Percentiles rank a stretch among this genome's conserved stretches.
Evolutionary conservation across 2,329 filamentous ascomycete species (phyloP).

Genomic region (Drechslera avenae): DNA sequence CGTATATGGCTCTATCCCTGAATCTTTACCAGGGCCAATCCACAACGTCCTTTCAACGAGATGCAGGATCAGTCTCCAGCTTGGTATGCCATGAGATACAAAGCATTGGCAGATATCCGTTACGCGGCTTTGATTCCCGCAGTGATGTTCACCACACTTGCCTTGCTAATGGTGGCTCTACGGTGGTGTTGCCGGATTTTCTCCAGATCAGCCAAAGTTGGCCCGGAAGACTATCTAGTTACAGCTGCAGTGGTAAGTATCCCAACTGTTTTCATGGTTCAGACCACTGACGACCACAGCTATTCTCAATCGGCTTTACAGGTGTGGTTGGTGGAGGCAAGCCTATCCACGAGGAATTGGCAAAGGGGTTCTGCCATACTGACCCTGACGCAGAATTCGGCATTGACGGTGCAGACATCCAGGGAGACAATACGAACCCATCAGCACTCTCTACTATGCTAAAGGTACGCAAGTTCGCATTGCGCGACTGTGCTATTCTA

Average conservation of each 20-base stretch:
- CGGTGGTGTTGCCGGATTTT: conserved; percentile 37
- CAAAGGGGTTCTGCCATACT: not conserved
- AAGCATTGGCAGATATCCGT: conserved; percentile 30
- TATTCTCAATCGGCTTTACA: conserved; percentile 36
- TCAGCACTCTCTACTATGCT: conserved; percentile 18
- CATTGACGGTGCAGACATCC: conserved; percentile 1
- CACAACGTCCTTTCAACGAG: not conserved
- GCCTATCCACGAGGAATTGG: not conserved
- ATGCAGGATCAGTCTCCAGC: conserved; percentile 29
- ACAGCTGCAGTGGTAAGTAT: conserved; percentile 32
- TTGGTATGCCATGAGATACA: conserved; percentile 31
- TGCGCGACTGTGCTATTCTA: not conserved
- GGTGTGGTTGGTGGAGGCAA: conserved; percentile 32
- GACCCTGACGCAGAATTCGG: conserved; percentile 14
- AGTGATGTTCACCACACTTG: conserved; percentile 31
- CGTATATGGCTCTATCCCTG: not conserved
- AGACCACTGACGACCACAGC: conserved; percentile 17
- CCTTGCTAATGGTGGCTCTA: conserved; percentile 27
- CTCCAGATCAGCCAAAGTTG: conserved; percentile 17
- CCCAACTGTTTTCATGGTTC: too few relatives aligned
- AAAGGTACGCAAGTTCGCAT: not conserved
- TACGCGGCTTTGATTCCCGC: conserved; percentile 33
- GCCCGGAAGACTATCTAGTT: conserved; percentile 37
- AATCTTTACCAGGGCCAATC: not conserved
- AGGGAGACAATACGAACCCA: not conserved